phyloP scores from a whole-genome alignment of 352 stramenopile genomes.

The Pythium scleroteichum region DNA sequence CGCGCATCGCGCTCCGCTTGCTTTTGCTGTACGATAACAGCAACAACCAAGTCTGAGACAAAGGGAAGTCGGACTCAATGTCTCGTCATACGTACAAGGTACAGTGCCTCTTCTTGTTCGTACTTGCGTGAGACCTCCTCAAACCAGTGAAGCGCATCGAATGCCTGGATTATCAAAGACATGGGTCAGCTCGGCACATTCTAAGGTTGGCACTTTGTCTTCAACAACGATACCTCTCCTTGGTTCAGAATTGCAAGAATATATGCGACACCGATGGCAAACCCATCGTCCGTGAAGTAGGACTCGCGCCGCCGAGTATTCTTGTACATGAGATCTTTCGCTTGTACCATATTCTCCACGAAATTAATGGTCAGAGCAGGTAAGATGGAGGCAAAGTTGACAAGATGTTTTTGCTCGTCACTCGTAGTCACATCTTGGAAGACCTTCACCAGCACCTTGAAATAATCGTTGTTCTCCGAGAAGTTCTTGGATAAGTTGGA shows the following conservation, averaged over 20 bases:
- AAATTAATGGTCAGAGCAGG: conserved; percentile 90
- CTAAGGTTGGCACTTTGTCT: not conserved
- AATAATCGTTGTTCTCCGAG: conserved; percentile 93
- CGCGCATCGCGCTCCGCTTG: conserved; percentile 77
- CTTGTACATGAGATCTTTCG: conserved; percentile 96
- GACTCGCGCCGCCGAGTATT: conserved; percentile 91
- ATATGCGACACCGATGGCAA: conserved; percentile 94
- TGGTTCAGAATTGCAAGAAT: conserved; percentile 91
- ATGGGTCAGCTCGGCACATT: not conserved
- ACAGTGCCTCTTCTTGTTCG: conserved; percentile 76
- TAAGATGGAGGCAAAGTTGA: conserved; percentile 92
- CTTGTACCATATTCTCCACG: conserved; percentile 86
- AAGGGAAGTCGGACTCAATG: not conserved
- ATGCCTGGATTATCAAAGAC: conserved; percentile 42
- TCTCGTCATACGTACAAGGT: conserved; percentile 42
- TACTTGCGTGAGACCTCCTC: conserved; percentile 89
- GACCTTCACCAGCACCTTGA: conserved; percentile 88
- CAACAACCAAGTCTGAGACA: not conserved
- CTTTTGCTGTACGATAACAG: conserved; percentile 45
- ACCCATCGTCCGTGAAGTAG: conserved; percentile 96
- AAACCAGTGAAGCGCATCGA: conserved; percentile 91
- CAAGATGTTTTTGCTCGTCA: conserved; percentile 88
- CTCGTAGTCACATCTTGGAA: conserved; percentile 89
- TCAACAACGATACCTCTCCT: conserved; percentile 48
- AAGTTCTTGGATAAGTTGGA: conserved; percentile 89